Percentiles rank a stretch among this genome's conserved stretches.
phyloP scores from a whole-genome alignment of 2,329 filamentous ascomycete genomes.

The Aureobasidium pullulans region DNA sequence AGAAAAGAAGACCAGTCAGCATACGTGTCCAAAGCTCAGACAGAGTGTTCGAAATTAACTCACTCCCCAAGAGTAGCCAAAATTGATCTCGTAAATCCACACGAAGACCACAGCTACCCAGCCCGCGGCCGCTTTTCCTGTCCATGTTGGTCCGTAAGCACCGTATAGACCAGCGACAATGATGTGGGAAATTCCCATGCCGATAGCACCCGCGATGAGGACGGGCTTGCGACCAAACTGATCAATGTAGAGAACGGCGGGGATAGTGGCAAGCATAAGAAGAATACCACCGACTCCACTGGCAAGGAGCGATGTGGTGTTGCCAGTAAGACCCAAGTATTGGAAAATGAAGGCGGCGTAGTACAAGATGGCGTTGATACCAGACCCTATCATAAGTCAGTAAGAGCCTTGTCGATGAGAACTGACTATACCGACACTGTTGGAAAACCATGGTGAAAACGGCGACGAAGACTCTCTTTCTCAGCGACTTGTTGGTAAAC shows the following conservation, averaged over 20 bases:
- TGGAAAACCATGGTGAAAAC: constrained; percentile 12
- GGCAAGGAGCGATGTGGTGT: constrained; percentile 50
- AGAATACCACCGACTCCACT: constrained; percentile 63
- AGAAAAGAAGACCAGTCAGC: background rate
- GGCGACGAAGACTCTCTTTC: constrained; percentile 13
- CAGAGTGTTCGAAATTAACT: background rate
- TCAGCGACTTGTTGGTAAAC: constrained; percentile 14
- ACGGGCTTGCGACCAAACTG: constrained; percentile 56
- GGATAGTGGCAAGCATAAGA: constrained; percentile 59
- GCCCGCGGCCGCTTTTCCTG: constrained; percentile 51
- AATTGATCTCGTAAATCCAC: constrained; percentile 67
- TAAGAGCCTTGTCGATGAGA: background rate
- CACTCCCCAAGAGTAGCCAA: constrained; percentile 65
- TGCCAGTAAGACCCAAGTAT: constrained; percentile 36
- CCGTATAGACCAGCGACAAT: constrained; percentile 63
- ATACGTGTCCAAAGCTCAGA: background rate
- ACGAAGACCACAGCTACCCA: constrained; percentile 64
- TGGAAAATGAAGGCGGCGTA: constrained; percentile 44
- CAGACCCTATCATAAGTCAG: background rate
- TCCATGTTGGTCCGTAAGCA: constrained; percentile 50
- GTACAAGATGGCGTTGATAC: constrained; percentile 41
- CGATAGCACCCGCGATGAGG: constrained; percentile 55
- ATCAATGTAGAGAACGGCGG: constrained; percentile 58
- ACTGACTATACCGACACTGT: background rate
- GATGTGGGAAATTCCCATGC: constrained; percentile 64